Base-by-base conservation (phyloP, 139 green algal species). In the Ostreobium quekettii region DNA sequence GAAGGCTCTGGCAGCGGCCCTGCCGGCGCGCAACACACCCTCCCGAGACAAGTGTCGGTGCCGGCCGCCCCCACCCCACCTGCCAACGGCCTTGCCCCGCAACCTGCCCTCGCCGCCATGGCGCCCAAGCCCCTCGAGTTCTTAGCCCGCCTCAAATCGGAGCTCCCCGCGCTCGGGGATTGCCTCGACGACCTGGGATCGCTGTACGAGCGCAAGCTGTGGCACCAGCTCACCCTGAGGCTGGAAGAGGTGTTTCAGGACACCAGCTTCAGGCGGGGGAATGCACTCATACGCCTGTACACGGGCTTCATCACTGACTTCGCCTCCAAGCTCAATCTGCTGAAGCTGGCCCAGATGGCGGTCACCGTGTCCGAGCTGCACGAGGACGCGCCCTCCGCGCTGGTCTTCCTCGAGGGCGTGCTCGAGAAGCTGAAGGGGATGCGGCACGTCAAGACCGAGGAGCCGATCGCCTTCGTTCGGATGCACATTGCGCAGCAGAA, bases 191-290 rank as follows among this genome's bases (percentile, higher is more conserved):
- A 89, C 31, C 76, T 92, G 1, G 73, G 69, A 3, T 82, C 78
- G 24, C 78, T 97, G 15, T 95, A 97, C 66, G 64, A 94, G 60
- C 67, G 82, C 5, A 97, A 96, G 83, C 80, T 99, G 37, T 99
- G 95, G 95, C 94, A 99, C 74, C 86, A 97, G 80, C 81, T 99
- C 4, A 97, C 92, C 1, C 49, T 91, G 1, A 86, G 88, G 48
- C 68, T 98, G 8, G 90, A 99, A 58, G 73, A 77, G 22, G 69
- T 64, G 36, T 82, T 90, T 30, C 56, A 73, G 4, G 53, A 59
- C 33, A 48, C 67, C 3, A 67, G 38, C 6, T 56, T 90, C n/a
- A 59, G 81, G 47, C 70, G 82, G 1, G 80, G 80, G 19, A 48
- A 22, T 7, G 72, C 85, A 22, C 49, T 78, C 31, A 53, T 56